Evolutionary conservation across 495 filamentous ascomycete species (phyloP).

Genomic region (Bryoglossum gracile): DNA sequence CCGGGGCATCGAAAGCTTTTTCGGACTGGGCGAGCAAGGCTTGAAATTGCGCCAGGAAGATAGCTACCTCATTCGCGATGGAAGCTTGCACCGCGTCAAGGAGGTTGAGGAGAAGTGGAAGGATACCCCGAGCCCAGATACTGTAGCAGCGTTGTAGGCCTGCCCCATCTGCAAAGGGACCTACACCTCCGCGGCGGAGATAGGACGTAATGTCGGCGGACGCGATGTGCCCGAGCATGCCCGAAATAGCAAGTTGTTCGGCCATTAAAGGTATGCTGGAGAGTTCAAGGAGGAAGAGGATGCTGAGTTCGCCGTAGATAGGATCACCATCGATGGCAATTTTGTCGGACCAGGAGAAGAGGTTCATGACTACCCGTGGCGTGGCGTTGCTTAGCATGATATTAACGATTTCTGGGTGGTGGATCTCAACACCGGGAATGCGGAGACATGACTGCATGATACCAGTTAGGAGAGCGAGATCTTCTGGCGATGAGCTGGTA

Average conservation of each 20-base stretch:
- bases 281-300: conserved; percentile 81
- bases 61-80: conserved; percentile 72
- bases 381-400: conserved; percentile 59
- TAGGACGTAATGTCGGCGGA: conserved; percentile 67
- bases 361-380: conserved; percentile 70
- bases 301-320: conserved; percentile 84
- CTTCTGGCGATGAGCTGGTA: conserved; percentile 45
- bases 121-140: conserved; percentile 82
- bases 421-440: conserved; percentile 57
- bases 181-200: conserved; percentile 61
- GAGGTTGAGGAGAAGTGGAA: conserved; percentile 87
- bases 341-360: conserved; percentile 93
- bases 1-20: conserved; percentile 50
- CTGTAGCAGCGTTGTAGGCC: conserved; percentile 57
- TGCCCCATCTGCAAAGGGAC: conserved; percentile 52
- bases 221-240: conserved; percentile 65
- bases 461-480: conserved; percentile 83
- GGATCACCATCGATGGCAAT: conserved; percentile 68
- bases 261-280: conserved; percentile 75
- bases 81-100: conserved; percentile 71
- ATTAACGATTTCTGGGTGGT: conserved; percentile 56
- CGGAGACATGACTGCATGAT: conserved; percentile 76
- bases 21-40: conserved; percentile 58
- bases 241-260: conserved; percentile 82
- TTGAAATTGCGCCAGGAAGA: conserved; percentile 80